Conservation (phyloP, 176 grass and related monocot genomes). For the Hyparrhenia diplandra region DNA sequence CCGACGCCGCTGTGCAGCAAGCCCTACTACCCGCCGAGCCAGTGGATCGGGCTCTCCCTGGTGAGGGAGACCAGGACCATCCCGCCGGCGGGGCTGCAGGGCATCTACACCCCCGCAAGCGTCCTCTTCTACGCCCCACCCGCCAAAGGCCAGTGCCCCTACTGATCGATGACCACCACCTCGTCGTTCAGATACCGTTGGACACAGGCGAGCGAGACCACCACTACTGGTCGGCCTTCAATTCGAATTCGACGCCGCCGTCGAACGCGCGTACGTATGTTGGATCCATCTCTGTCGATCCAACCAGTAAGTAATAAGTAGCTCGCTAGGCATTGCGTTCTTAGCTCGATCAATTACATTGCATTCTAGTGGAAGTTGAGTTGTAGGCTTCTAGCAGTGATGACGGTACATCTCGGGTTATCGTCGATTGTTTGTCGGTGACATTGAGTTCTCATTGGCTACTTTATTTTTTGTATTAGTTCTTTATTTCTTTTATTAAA, state of each 20-base stretch:
- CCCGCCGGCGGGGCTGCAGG: slow-evolving; percentile 36
- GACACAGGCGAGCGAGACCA: not conserved
- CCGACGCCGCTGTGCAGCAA: slow-evolving; percentile 38
- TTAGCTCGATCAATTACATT: not conserved
- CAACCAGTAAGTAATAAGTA: not conserved
- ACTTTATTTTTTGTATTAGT: not conserved
- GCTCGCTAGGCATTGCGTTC: not conserved
- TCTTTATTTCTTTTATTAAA: not conserved
- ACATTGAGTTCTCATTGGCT: not conserved
- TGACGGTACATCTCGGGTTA: not conserved
- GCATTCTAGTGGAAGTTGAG: not conserved
- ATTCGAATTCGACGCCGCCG: not conserved
- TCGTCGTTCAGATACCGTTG: no score
- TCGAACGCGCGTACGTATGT: not conserved
- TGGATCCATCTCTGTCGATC: not conserved
- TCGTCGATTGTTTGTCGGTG: not conserved
- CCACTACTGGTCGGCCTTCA: not conserved
- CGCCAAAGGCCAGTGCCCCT: slow-evolving; percentile 31
- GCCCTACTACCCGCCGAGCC: slow-evolving; percentile 44
- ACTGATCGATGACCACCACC: not conserved
- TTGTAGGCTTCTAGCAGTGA: not conserved
- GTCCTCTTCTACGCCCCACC: slow-evolving; percentile 47
- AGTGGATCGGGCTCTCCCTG: slow-evolving; percentile 43
- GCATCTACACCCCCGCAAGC: slow-evolving; percentile 37
- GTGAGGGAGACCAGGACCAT: slow-evolving; percentile 21